Base-by-base conservation (phyloP, 192 early-diverging fungal species). In the Backusella morwellensis region DNA sequence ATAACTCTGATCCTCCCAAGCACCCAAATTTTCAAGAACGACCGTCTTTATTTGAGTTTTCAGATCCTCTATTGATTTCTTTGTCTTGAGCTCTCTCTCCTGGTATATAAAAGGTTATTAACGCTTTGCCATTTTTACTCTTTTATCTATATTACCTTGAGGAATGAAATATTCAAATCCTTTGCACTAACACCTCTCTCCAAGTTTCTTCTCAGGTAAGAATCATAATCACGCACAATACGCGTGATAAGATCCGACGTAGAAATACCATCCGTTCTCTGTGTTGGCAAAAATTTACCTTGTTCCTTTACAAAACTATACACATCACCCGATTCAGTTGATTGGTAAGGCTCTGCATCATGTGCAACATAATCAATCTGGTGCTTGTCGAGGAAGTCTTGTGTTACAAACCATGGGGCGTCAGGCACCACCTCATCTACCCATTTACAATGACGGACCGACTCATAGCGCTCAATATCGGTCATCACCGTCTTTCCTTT, bases 401-500 rank as follows among this genome's bases (percentile, higher is more conserved):
- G 92, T 21, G 86, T 88, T 73, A 95, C 84, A 15, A 88, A 75
- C 94, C 94, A 95, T 38, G 94, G 94, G 29, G 94, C 93, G 71
- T 91, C 82, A 42, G 84, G 85, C 15, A 95, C 82, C 6, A 95
- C 92, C 74, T 94, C 92, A 76, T 94, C 93, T 1, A 93, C 93
- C 94, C 94, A 95, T 77, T 90, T 90, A 78, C 94, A 95, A 75
- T 95, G 94, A 36, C 91, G 88, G 42, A 95, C 82, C 23, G 91
- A 88, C 73, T 95, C 92, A 73, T 90, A 92, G 38, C 94, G 91
- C 79, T 95, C 94, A 12, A 81, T 66, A 59, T 93, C 94, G 5
- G 87, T 90, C 83, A 94, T 88, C 56, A 95, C 94, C 0, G 94
- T 95, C 79, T 93, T 92, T 11, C 94, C 94, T 78, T 94, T 94